Evolutionary conservation across 306 rosid species (phyloP), one percentile per base, ranked within the genome.

Genomic region (Vigna angularis): DNA sequence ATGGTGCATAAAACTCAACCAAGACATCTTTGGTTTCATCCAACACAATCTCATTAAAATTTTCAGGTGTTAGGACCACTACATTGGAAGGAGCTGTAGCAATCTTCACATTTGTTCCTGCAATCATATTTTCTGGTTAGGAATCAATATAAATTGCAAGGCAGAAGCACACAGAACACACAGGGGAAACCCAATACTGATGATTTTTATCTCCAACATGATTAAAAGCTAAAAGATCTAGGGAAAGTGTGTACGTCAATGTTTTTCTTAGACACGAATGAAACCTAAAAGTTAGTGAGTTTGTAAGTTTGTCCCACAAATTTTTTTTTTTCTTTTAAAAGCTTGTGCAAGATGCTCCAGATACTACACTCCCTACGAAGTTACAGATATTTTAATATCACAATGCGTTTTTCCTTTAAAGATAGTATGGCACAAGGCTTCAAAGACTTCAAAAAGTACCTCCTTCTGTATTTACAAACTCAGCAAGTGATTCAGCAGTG

Each of bases 1-100:
- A 96, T 67, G 99, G 99, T 73, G 98, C 99, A 85, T 96, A 96
- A 83, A 93, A 96, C 91, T 96, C 98, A 75, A 96, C 97, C 88
- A 96, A 77, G 44, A 88, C 96, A 83, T 96, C 99, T 69, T 91
- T 96, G 83, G 84, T 91, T 80, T 83, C 87, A 61, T 96, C 96
- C 86, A 90, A 70, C 81, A 91, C 94, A 77, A 93, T 62, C 77
- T 93, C 97, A 61, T 89, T 79, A 76, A 96, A 96, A 65, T 83
- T 93, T 71, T 90, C 96, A 45, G 85, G 32, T 5, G 94, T 73
- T 34, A 90, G 94, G 70, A 91, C 91, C 66, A 86, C 89, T 30
- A 96, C 98, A 55, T 59, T 79, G 79, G 97, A 89, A 62, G 96
- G 94, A 82, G 73, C 80, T 26, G 91, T 49, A 62, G 98, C 90